Evolutionary conservation across 2,329 filamentous ascomycete species (phyloP).

Genomic region (Mariannaea sp.): DNA sequence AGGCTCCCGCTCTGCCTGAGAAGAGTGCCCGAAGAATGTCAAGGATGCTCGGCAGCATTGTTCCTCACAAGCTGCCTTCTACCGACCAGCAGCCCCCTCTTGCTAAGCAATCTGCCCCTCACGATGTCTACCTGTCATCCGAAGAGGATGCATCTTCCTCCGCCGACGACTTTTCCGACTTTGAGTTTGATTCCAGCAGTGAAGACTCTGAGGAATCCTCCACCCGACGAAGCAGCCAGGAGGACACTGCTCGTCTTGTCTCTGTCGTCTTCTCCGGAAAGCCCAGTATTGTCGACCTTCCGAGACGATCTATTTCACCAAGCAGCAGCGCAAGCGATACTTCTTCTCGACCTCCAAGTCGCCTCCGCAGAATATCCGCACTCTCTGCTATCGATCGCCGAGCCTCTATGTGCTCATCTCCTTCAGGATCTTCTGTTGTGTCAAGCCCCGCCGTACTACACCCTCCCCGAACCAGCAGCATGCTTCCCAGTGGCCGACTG

Average conservation of each 20-base stretch:
- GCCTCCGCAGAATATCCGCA: slow-evolving; percentile 41
- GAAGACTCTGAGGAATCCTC: slow-evolving; percentile 38
- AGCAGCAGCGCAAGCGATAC: slow-evolving; percentile 39
- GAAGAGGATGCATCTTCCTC: slow-evolving; percentile 69
- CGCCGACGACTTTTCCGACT: slow-evolving; percentile 63
- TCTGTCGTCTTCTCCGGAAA: slow-evolving; percentile 65
- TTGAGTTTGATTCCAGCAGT: slow-evolving; percentile 54
- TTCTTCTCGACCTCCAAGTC: slow-evolving; percentile 28
- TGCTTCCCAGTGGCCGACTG: slow-evolving; percentile 43
- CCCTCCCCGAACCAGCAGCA: slow-evolving; percentile 51
- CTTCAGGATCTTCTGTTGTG: slow-evolving; percentile 32
- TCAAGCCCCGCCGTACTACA: slow-evolving; percentile 37
- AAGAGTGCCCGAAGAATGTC: slow-evolving; percentile 57
- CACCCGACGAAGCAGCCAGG: slow-evolving; percentile 49
- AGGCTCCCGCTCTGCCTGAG: slow-evolving; percentile 53
- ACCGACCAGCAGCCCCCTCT: slow-evolving; percentile 41
- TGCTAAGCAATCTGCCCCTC: slow-evolving; percentile 51
- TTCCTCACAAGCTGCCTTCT: slow-evolving; percentile 38
- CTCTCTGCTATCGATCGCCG: slow-evolving; percentile 41
- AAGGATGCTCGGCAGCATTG: slow-evolving; percentile 43
- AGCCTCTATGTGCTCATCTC: slow-evolving; percentile 42
- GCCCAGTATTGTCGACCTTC: slow-evolving; percentile 61
- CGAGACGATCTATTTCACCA: slow-evolving; percentile 51
- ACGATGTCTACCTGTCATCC: slow-evolving; percentile 67
- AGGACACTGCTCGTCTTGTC: slow-evolving; percentile 62